Evolutionary conservation across 768 basidiomycete species (phyloP).

Genomic region (Mycena kentingensis): DNA sequence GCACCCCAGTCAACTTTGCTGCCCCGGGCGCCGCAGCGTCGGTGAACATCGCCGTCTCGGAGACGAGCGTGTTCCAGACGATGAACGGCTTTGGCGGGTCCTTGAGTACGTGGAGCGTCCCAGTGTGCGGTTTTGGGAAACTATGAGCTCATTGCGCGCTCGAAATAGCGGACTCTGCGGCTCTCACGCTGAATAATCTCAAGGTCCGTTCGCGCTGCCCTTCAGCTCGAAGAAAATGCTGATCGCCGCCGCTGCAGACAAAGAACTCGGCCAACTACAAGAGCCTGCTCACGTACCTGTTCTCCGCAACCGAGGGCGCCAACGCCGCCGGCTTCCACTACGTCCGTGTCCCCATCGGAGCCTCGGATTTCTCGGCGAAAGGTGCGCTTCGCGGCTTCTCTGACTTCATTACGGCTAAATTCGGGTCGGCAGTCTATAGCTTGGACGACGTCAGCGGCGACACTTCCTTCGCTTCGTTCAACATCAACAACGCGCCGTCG

Average conservation of each 20-base stretch:
- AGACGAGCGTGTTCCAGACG: constrained; percentile 54
- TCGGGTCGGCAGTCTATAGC: constrained; percentile 50
- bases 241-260: too few relatives aligned
- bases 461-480: constrained; percentile 58
- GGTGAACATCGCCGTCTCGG: constrained; percentile 66
- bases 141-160: background rate
- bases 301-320: constrained; percentile 60
- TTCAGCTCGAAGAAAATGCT: too few relatives aligned
- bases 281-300: constrained; percentile 58
- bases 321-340: constrained; percentile 69
- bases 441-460: constrained; percentile 65
- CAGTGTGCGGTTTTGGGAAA: background rate
- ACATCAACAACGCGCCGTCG: constrained; percentile 60
- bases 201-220: too few relatives aligned
- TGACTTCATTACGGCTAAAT: background rate
- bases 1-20: constrained; percentile 57
- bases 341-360: constrained; percentile 70
- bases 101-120: constrained; percentile 60
- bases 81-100: constrained; percentile 70
- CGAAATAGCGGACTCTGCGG: constrained; percentile 68
- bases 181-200: constrained; percentile 58
- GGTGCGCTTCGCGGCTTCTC: constrained; percentile 36
- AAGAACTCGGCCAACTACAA: constrained; percentile 60
- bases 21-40: constrained; percentile 54
- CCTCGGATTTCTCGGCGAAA: constrained; percentile 68